Evolutionary conservation across 768 basidiomycete genomes (phyloP).

Genomic region (Boletus rufocinnamomeus): DNA sequence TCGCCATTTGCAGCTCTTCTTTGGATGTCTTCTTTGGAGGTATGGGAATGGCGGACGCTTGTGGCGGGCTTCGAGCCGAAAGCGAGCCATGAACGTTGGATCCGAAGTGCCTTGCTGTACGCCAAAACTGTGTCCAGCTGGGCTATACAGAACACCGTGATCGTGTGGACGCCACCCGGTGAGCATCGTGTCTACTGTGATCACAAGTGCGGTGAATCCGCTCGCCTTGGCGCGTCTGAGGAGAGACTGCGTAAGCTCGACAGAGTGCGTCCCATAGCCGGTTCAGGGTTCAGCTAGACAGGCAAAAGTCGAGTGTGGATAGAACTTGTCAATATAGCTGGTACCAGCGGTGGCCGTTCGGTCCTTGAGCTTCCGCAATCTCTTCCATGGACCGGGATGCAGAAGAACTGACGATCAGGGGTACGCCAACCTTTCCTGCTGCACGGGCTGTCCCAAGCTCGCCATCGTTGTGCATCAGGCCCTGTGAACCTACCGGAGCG

Average conservation of each 20-base stretch:
- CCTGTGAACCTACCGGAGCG: constrained; percentile 60
- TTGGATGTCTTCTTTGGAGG: constrained; percentile 31
- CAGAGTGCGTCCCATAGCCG: constrained; percentile 36
- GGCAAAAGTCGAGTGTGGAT: not conserved
- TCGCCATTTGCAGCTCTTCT: constrained; percentile 33
- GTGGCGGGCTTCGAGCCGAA: constrained; percentile 33
- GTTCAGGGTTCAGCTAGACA: not conserved
- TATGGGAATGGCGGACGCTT: constrained; percentile 40
- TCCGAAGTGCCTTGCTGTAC: constrained; percentile 45
- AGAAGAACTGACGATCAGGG: constrained; percentile 32
- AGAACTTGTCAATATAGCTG: constrained; percentile 48
- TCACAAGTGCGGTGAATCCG: constrained; percentile 45
- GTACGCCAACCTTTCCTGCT: constrained; percentile 47
- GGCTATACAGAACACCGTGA: constrained; percentile 41
- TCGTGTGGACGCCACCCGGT: constrained; percentile 50
- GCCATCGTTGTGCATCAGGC: constrained; percentile 44
- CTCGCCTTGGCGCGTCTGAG: constrained; percentile 44
- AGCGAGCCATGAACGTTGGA: constrained; percentile 47
- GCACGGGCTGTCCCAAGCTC: constrained; percentile 49
- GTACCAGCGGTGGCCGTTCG: constrained; percentile 45
- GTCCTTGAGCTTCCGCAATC: constrained; percentile 48
- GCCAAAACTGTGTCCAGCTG: constrained; percentile 40
- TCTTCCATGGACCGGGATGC: constrained; percentile 52
- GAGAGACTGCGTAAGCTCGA: constrained; percentile 42
- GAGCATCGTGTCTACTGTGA: constrained; percentile 47